Percentiles rank a stretch among this genome's conserved stretches.
phyloP scores from a whole-genome alignment of 306 rosid species.

The Acacia crassicarpa region DNA sequence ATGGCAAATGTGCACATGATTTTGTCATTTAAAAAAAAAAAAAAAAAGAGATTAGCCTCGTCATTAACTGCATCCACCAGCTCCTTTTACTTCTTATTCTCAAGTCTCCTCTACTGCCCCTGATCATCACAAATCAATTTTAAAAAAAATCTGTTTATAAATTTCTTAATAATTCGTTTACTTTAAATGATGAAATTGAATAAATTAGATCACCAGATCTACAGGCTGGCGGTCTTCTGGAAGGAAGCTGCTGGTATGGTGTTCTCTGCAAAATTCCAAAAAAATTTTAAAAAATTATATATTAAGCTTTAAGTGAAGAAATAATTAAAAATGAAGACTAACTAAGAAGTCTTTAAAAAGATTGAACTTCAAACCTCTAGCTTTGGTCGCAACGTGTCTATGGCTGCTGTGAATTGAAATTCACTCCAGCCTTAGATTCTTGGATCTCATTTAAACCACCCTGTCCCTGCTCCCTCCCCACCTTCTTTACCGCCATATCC shows the following conservation, averaged over 20 bases:
- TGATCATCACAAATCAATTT: neutral
- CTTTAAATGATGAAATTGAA: neutral
- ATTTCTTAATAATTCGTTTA: neutral
- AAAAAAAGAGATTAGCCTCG: neutral
- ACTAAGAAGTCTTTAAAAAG: no score
- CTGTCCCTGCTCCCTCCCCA: no score
- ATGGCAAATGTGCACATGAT: neutral
- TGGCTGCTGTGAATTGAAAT: constrained; percentile 65
- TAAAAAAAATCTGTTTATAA: neutral
- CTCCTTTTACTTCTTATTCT: neutral
- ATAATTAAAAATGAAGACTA: neutral
- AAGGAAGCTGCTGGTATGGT: constrained; percentile 89
- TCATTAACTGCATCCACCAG: neutral
- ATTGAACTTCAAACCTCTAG: constrained; percentile 47
- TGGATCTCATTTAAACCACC: no score
- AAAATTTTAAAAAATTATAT: neutral
- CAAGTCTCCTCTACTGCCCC: neutral
- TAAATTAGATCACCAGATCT: constrained; percentile 58
- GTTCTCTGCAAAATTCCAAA: constrained; percentile 58
- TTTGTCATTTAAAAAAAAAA: neutral
- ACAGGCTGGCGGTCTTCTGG: constrained; percentile 75
- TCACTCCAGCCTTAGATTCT: constrained; percentile 45
- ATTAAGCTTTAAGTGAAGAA: neutral
- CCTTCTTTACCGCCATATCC: no score
- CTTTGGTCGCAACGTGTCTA: constrained; percentile 82